Base-by-base conservation (phyloP, 306 rosid genomes). In the Fragaria nilgerrensis region DNA sequence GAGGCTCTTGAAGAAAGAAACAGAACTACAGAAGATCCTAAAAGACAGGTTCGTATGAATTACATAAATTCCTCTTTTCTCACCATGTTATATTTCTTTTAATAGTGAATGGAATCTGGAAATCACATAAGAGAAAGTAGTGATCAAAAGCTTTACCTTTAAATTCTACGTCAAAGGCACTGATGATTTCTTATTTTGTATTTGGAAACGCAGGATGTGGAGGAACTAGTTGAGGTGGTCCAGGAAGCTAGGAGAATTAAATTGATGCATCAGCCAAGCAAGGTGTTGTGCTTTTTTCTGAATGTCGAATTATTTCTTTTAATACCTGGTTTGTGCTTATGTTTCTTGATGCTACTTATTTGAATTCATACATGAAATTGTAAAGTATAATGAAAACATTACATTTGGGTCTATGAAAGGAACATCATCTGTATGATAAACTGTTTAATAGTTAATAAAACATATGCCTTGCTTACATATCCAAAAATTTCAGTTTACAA, bases 201-300 rank as follows among this genome's bases (percentile, higher is more conserved):
- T 80, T 83, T 63, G 79, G 20, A 69, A 44, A 50, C 48, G 59
- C 48, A 95, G 97, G 90, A 92, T 76, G 93, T 90, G 79, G 96
- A 92, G 78, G 96, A 86, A 59, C 87, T 95, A 19, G 76, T 88
- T 50, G 97, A 90, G 82, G 97, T 90, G 88, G 96, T 95, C 88
- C 98, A 95, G 81, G 96, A 95, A 81, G 95, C 93, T 53, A 87
- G 97, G 81, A 92, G 96, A 92, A 95, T 95, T 80, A 89, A 80
- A 84, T 76, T 88, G 77, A 74, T 92, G 87, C 98, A 95, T 88
- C 95, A 92, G 78, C 97, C 98, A 78, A 86, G 86, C 93, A 92
- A 95, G 96, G 98, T 94, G 68, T 55, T 53, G 56, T 74, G 45
- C 73, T 77, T 68, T 78, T 43, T 52, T 43, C 83, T 79, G 76